Base-by-base conservation (phyloP, 768 basidiomycete genomes). In the Rossbeevera mucosa region DNA sequence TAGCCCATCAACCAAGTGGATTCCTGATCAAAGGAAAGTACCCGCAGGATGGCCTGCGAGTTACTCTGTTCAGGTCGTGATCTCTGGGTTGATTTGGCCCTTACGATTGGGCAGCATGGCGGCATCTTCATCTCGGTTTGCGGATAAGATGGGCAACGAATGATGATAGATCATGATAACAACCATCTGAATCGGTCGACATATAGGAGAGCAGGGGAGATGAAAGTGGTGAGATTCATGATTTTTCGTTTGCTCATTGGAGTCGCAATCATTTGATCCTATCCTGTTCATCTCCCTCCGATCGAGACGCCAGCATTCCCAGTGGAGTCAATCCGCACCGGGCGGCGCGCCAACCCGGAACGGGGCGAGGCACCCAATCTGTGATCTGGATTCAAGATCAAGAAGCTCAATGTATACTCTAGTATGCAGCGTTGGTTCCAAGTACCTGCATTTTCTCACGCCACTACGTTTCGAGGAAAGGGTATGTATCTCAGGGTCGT, bases 251-350 rank as follows among this genome's bases (percentile, higher is more conserved):
- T 43, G 41, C 38, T 9, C 40, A 38, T 24, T 60, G 48, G 50
- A 36, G n/a, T 36, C 18, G 33, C 33, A 18, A 36, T 36, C 16
- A 33, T 50, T 48, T 43, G 54, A 33, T 46, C 48, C 42, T 44
- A 56, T 56, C 50, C 13, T 26, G 47, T 50, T 38, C 40, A 40
- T 50, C 44, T 7, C 18, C 7, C 48, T 48, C 56, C 30, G 43
- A 54, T 55, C 60, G 52, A 42, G 47, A 49, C 21, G 26, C 38
- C 36, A 31, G 22, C n/a, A 3, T 62, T 60, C 49, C 59, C 52
- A 47, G 45, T 47, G 60, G 59, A 29, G 24, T 44, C n/a, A 59
- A 25, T 51, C 43, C 29, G 38, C 24, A 11, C 33, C 33, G 49
- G 40, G 28, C 31, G 42, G 49, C 52, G 22, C 20, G 30, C 30